These are phyloP conservation scores for Colletotrichum spaethianum DNA, from an alignment of 2,329 filamentous ascomycete genomes.

Conservation along the genomic window DNA sequence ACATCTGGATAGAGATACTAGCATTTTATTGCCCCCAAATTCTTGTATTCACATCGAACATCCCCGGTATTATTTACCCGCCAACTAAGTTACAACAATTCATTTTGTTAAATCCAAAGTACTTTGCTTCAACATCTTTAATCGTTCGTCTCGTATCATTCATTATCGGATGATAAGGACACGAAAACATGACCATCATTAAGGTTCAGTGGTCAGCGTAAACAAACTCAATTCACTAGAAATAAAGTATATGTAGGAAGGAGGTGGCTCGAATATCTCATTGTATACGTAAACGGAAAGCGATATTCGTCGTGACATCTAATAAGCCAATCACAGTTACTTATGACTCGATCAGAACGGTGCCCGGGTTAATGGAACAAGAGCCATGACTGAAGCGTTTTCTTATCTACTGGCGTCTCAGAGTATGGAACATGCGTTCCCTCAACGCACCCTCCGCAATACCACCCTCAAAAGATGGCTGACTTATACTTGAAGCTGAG, in stretches of 20 bases:
- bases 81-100: not conserved
- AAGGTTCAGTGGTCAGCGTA: not conserved
- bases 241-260: too few species aligned
- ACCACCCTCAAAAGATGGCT: conserved; percentile 13
- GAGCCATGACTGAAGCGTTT: not conserved
- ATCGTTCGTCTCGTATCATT: not conserved
- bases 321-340: not conserved
- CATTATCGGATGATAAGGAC: not conserved
- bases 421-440: conserved; percentile 32
- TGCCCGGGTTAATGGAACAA: too few species aligned
- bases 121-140: not conserved
- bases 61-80: not conserved
- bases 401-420: conserved; percentile 25
- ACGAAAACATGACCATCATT: not conserved
- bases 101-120: not conserved
- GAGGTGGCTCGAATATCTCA: too few species aligned
- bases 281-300: not conserved
- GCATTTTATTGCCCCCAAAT: conserved; percentile 14
- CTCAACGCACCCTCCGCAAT: conserved; percentile 16
- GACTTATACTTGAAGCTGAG: conserved; percentile 6
- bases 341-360: not conserved
- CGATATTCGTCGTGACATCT: not conserved
- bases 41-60: conserved; percentile 6
- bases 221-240: not conserved
- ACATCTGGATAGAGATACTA: conserved; percentile 33